Conservation (phyloP, 257 asterid genomes). For the Scutellaria barbata region DNA sequence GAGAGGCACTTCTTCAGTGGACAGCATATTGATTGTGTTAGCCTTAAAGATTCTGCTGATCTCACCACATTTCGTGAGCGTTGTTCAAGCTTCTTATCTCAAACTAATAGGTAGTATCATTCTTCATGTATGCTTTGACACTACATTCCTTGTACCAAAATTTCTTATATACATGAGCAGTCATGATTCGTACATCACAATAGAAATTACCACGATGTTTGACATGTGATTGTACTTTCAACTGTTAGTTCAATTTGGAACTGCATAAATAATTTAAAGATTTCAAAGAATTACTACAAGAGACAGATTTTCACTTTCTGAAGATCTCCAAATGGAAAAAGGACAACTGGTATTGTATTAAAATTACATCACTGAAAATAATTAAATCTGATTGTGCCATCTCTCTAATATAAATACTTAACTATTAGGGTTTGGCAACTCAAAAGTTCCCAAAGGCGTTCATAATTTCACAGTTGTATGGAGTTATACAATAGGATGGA, state of each 20-base stretch:
- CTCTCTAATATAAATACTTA: neutral
- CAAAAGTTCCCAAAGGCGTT: too few relatives aligned
- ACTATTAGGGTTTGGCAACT: neutral
- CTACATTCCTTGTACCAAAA: neutral
- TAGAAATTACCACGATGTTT: neutral
- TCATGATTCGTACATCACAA: neutral
- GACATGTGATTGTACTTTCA: neutral
- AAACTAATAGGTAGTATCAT: conserved; percentile 59
- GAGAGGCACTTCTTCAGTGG: conserved; percentile 78
- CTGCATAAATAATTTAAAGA: neutral
- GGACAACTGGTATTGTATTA: neutral
- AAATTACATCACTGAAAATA: neutral
- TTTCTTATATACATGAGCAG: neutral
- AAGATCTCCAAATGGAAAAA: neutral
- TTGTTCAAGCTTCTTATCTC: conserved; percentile 80
- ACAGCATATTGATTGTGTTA: conserved; percentile 65
- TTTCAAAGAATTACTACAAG: neutral
- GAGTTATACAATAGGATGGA: neutral
- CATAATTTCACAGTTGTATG: too few relatives aligned
- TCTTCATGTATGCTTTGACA: conserved; percentile 21
- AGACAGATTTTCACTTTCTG: neutral
- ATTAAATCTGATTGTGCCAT: neutral
- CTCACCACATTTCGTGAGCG: conserved; percentile 62
- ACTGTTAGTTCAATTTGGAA: neutral
- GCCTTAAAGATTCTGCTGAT: conserved; percentile 69